Evolutionary conservation across 805 yeast species (phyloP).

Genomic region (Myxozyma melibiosi): DNA sequence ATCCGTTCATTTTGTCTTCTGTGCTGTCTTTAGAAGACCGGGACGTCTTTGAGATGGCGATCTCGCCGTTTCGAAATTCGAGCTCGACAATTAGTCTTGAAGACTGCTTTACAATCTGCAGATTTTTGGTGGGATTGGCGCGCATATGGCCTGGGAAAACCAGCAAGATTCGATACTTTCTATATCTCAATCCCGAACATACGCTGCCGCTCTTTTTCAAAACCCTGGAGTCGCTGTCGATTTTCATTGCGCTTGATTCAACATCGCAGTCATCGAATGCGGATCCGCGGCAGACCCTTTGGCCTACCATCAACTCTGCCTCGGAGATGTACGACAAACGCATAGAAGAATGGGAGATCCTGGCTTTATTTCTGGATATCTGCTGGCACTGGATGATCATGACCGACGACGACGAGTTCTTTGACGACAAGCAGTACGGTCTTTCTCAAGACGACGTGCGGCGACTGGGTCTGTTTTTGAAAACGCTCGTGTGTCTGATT

Average conservation of each 20-base stretch:
- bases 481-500: conserved; percentile 53
- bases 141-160: conserved; percentile 27
- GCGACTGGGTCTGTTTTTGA: conserved; percentile 52
- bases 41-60: conserved; percentile 15
- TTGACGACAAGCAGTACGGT: conserved; percentile 47
- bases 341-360: conserved; percentile 36
- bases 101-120: conserved; percentile 16
- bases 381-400: conserved; percentile 68
- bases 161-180: conserved; percentile 21
- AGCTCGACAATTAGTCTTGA: background rate
- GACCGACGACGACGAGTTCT: conserved; percentile 65
- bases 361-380: conserved; percentile 60
- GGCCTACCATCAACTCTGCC: conserved; percentile 6
- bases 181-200: conserved; percentile 26
- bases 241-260: conserved; percentile 7
- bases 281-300: conserved; percentile 4
- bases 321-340: conserved; percentile 6
- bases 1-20: conserved; percentile 6
- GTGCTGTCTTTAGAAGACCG: conserved; percentile 16
- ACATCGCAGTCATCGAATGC: background rate
- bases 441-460: conserved; percentile 46
- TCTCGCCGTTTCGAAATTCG: conserved; percentile 12
- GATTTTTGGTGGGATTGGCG: conserved; percentile 20
- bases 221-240: conserved; percentile 5
- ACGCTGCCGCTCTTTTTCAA: conserved; percentile 25